A percentile compares a stretch with the other conserved stretches of the same genome.
These are phyloP conservation scores for Pseudogymnoascus sp. DNA, from an alignment of 2,329 filamentous ascomycete species.

Conservation along the genomic window DNA sequence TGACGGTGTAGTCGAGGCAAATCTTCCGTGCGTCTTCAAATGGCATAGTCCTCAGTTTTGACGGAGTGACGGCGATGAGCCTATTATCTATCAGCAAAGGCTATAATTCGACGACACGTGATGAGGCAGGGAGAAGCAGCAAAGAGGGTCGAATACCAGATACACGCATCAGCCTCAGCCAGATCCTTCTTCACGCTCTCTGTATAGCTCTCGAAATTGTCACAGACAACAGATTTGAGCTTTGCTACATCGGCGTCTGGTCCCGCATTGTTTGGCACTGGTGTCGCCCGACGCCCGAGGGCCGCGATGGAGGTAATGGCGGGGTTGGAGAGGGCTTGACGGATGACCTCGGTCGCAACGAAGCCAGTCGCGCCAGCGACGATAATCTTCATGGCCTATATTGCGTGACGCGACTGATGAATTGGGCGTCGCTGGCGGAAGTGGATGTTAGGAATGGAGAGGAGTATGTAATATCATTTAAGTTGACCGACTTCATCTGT, in stretches of 20 bases:
- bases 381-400: slow-evolving; percentile 30
- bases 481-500: background rate
- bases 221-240: slow-evolving; percentile 27
- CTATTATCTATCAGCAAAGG: slow-evolving; percentile 21
- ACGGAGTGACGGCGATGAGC: slow-evolving; percentile 37
- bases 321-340: slow-evolving; percentile 27
- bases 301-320: slow-evolving; percentile 26
- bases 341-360: slow-evolving; percentile 30
- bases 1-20: slow-evolving; percentile 33
- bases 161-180: slow-evolving; percentile 29
- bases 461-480: background rate
- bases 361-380: slow-evolving; percentile 30
- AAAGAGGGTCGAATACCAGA: slow-evolving; percentile 26
- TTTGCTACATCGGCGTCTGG: slow-evolving; percentile 21
- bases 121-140: background rate
- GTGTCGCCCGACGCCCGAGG: slow-evolving; percentile 23
- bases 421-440: background rate
- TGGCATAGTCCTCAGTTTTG: slow-evolving; percentile 24
- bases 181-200: slow-evolving; percentile 27
- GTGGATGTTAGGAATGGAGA: background rate
- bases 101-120: background rate
- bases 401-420: background rate
- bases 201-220: slow-evolving; percentile 29
- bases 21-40: slow-evolving; percentile 34
- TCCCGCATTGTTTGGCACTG: background rate